A percentile compares a stretch with the other conserved stretches of the same genome.
These are phyloP conservation scores for Dovyalis caffra DNA, from an alignment of 345 rosid species.

Conservation along the genomic window DNA sequence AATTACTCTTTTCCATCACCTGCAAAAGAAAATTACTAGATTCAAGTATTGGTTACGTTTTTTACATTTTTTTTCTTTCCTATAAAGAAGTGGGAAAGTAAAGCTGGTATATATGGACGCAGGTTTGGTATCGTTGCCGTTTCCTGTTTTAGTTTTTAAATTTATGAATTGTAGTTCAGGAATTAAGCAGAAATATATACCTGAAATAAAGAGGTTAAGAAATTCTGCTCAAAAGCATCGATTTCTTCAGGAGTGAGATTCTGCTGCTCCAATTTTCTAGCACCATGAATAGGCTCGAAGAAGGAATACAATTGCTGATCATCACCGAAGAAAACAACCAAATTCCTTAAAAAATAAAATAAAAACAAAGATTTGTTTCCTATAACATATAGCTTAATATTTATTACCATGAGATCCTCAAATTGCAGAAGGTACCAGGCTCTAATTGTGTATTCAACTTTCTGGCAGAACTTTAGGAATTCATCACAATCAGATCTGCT, in stretches of 20 bases:
- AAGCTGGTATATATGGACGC: too few relatives aligned
- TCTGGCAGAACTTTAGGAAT: conserved; percentile 57
- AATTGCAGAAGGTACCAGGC: conserved; percentile 75
- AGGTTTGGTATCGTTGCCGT: too few relatives aligned
- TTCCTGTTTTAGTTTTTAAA: neutral
- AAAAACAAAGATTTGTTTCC: neutral
- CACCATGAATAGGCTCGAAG: conserved; percentile 66
- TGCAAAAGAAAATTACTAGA: conserved; percentile 18
- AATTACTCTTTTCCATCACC: conserved; percentile 81
- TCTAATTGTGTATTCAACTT: conserved; percentile 64
- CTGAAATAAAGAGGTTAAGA: conserved; percentile 52
- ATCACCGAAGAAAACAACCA: neutral
- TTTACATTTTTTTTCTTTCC: too few relatives aligned
- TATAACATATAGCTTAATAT: too few relatives aligned
- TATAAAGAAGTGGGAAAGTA: too few relatives aligned
- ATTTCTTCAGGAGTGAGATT: conserved; percentile 46
- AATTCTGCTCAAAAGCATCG: conserved; percentile 51
- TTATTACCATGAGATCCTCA: conserved; percentile 68
- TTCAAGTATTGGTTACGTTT: neutral
- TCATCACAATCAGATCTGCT: conserved; percentile 38
- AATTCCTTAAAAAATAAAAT: neutral
- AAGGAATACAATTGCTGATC: conserved; percentile 59
- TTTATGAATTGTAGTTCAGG: too few relatives aligned
- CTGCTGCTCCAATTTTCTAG: conserved; percentile 51
- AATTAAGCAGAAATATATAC: conserved; percentile 17